A percentile compares a stretch with the other conserved stretches of the same genome.
These are phyloP conservation scores for Arachis monticola DNA, from an alignment of 331 rosid genomes.

Conservation along the genomic window DNA sequence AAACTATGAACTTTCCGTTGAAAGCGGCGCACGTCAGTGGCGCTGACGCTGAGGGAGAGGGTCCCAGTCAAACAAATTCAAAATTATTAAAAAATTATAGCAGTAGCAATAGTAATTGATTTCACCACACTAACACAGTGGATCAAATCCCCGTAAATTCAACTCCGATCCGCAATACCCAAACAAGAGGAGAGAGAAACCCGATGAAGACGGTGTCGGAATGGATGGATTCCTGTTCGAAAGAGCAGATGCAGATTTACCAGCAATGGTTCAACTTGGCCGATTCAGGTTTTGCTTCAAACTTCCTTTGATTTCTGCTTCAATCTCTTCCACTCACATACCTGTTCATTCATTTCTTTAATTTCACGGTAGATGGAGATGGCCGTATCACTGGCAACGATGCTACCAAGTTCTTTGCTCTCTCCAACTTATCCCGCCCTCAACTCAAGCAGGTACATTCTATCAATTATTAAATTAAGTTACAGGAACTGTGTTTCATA, in stretches of 20 bases:
- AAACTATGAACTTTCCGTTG: neutral
- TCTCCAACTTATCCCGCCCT: conserved; percentile 80
- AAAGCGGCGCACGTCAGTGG: neutral
- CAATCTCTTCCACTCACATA: neutral
- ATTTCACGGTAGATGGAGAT: conserved; percentile 63
- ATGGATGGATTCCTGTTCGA: conserved; percentile 53
- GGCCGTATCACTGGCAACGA: conserved; percentile 80
- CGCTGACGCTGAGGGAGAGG: neutral
- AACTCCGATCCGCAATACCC: neutral
- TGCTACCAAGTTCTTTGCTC: conserved; percentile 81
- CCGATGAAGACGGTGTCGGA: conserved; percentile 60
- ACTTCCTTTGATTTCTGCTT: neutral
- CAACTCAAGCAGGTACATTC: conserved; percentile 74
- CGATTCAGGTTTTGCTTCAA: conserved; percentile 69
- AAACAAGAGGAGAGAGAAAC: neutral
- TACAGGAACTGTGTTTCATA: neutral
- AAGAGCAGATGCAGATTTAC: conserved; percentile 59
- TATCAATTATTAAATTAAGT: conserved; percentile 7
- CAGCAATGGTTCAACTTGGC: conserved; percentile 84
- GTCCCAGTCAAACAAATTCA: neutral
- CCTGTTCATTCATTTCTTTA: neutral
- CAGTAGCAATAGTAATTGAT: too few relatives aligned
- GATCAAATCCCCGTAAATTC: neutral
- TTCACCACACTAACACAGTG: too few relatives aligned
- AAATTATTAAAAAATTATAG: too few relatives aligned